Percentiles rank a stretch among this genome's conserved stretches.
These are phyloP conservation scores for Agrocybe chaxingu DNA, from an alignment of 768 basidiomycete genomes.

Conservation along the genomic window DNA sequence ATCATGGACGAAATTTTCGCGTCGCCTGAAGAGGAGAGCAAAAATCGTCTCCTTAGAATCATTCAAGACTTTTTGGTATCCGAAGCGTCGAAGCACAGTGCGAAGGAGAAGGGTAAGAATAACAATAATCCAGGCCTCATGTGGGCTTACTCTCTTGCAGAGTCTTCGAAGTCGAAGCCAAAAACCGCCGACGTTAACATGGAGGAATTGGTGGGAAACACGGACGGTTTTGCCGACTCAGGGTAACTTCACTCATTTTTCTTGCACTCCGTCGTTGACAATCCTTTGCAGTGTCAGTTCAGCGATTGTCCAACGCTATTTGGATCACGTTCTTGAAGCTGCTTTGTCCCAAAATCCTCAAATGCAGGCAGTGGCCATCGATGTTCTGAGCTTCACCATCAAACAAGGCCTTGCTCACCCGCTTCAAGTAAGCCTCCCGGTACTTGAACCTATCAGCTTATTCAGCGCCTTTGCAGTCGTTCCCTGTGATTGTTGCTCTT, in stretches of 20 bases:
- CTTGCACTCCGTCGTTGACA: not conserved
- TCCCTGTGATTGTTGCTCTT: constrained; percentile 90
- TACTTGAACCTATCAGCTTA: not conserved
- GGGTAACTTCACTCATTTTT: constrained; percentile 55
- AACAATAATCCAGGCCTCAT: no score
- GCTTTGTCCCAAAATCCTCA: constrained; percentile 67
- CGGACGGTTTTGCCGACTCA: constrained; percentile 94
- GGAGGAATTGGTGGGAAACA: constrained; percentile 93
- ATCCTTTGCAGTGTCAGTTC: constrained; percentile 73
- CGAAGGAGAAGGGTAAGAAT: constrained; percentile 60
- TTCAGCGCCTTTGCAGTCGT: constrained; percentile 48
- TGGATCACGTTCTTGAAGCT: constrained; percentile 76
- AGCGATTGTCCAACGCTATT: constrained; percentile 90
- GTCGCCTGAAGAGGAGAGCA: constrained; percentile 67
- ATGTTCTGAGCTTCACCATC: constrained; percentile 89
- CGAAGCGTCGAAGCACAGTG: constrained; percentile 75
- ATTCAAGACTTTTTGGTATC: constrained; percentile 90
- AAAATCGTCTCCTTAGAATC: constrained; percentile 75
- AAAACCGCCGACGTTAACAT: constrained; percentile 68
- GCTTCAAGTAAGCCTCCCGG: constrained; percentile 56
- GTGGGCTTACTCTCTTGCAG: constrained; percentile 17
- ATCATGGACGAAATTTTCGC: constrained; percentile 92
- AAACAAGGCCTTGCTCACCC: constrained; percentile 96
- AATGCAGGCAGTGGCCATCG: constrained; percentile 82
- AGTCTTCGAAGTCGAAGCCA: constrained; percentile 40